phyloP scores from a whole-genome alignment of 257 asterid genomes.

The Solanum ossicruentum region DNA sequence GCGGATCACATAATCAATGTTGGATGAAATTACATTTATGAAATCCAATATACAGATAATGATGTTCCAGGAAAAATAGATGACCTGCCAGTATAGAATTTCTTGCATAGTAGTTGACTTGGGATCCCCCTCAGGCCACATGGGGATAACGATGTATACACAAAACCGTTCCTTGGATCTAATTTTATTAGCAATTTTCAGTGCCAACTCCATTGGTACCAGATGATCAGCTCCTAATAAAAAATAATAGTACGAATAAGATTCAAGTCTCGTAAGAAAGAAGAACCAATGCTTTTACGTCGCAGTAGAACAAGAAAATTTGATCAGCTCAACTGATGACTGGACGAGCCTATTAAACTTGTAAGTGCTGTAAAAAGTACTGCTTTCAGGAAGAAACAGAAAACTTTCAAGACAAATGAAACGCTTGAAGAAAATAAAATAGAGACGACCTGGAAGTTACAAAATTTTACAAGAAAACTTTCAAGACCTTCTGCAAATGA shows the following conservation, averaged over 20 bases:
- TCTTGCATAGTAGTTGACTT: slow-evolving; percentile 66
- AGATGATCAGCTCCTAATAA: slow-evolving; percentile 80
- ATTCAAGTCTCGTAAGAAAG: background rate
- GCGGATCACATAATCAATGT: background rate
- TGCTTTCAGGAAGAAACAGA: background rate
- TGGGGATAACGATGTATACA: slow-evolving; percentile 65
- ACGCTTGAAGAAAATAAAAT: background rate
- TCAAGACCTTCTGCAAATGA: background rate
- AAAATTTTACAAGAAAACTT: background rate
- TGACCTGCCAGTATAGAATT: slow-evolving; percentile 92
- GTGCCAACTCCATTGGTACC: slow-evolving; percentile 72
- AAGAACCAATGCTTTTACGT: background rate
- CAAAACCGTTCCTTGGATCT: slow-evolving; percentile 70
- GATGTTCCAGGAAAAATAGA: background rate
- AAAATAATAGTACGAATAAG: background rate
- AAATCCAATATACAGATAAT: background rate
- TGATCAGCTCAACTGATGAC: background rate
- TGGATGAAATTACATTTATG: background rate
- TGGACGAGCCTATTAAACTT: background rate
- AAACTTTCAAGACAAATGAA: background rate
- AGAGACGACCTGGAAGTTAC: background rate
- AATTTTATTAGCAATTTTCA: slow-evolving; percentile 69
- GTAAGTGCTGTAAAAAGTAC: background rate
- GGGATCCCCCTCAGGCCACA: slow-evolving; percentile 99
- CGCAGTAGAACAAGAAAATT: background rate